Conservation (phyloP, 2,329 filamentous ascomycete species). For the Diaporthe velutina region DNA sequence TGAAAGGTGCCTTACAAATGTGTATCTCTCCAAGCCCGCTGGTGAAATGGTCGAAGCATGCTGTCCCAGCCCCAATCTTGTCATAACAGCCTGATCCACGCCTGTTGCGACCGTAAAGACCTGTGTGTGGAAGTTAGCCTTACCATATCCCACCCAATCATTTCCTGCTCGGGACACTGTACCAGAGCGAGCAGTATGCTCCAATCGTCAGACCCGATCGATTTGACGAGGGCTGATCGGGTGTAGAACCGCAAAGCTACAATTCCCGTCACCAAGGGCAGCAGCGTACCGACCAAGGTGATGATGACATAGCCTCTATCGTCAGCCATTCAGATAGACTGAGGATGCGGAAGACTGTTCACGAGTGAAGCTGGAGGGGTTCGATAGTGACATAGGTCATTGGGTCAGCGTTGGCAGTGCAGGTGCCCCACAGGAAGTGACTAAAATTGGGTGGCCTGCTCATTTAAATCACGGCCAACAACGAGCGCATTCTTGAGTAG, state of each 20-base stretch:
- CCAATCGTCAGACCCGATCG: conserved; percentile 49
- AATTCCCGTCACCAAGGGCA: conserved; percentile 44
- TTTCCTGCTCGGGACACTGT: conserved; percentile 26
- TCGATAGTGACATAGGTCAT: not conserved
- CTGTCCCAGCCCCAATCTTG: conserved; percentile 37
- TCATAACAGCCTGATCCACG: conserved; percentile 39
- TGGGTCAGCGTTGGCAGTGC: not conserved
- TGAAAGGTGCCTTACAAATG: not conserved
- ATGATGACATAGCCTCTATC: conserved; percentile 45
- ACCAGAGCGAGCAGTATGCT: conserved; percentile 55
- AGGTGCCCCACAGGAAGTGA: fast-evolving
- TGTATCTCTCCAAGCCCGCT: conserved; percentile 4
- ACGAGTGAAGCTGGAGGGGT: not conserved
- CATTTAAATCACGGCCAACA: conserved; percentile 3
- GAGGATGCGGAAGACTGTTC: not conserved
- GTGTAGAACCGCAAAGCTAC: conserved; percentile 49
- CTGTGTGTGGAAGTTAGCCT: not conserved
- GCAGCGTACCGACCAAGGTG: conserved; percentile 43
- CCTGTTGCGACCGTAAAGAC: conserved; percentile 34
- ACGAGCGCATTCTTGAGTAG: not conserved
- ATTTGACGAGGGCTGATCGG: conserved; percentile 45
- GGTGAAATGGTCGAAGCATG: conserved; percentile 40
- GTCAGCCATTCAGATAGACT: conserved; percentile 16
- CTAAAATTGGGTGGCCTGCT: not conserved
- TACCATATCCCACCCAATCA: not conserved